These are phyloP conservation scores for Talaromyces sp. DNA, from an alignment of 2,329 filamentous ascomycete species.

Conservation along the genomic window DNA sequence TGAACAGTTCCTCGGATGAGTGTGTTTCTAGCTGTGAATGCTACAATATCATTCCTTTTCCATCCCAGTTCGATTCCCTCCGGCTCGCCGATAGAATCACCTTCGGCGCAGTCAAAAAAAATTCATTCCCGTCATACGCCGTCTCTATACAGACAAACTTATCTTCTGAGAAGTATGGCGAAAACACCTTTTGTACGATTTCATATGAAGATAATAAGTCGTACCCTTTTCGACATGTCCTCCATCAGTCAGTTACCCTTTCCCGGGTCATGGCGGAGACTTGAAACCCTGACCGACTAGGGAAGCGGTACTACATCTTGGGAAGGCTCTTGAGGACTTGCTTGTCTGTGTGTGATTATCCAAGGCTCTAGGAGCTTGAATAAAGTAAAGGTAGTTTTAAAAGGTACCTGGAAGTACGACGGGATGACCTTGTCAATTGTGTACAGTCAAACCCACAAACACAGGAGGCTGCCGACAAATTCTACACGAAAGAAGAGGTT, in stretches of 20 bases:
- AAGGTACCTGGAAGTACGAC: not conserved
- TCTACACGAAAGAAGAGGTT: too few relatives aligned
- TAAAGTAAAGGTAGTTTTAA: not conserved
- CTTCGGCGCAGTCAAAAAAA: conserved; percentile 55
- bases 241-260: conserved; percentile 60
- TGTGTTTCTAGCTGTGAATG: conserved; percentile 60
- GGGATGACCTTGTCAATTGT: not conserved
- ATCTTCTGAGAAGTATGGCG: not conserved
- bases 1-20: conserved; percentile 70
- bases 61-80: conserved; percentile 54
- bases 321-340: not conserved
- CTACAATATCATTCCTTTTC: conserved; percentile 55
- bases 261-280: conserved; percentile 66
- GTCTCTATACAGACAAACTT: conserved; percentile 42
- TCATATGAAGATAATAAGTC: too few relatives aligned
- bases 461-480: too few relatives aligned
- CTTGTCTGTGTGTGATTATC: not conserved
- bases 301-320: conserved; percentile 63
- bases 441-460: too few relatives aligned
- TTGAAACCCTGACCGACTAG: conserved; percentile 65
- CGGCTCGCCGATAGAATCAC: conserved; percentile 50
- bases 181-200: too few relatives aligned
- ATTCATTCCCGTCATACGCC: conserved; percentile 56
- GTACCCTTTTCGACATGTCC: conserved; percentile 60
- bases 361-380: not conserved